Evolutionary conservation across 2,329 filamentous ascomycete species (phyloP).

Genomic region (Penicillium sp.): DNA sequence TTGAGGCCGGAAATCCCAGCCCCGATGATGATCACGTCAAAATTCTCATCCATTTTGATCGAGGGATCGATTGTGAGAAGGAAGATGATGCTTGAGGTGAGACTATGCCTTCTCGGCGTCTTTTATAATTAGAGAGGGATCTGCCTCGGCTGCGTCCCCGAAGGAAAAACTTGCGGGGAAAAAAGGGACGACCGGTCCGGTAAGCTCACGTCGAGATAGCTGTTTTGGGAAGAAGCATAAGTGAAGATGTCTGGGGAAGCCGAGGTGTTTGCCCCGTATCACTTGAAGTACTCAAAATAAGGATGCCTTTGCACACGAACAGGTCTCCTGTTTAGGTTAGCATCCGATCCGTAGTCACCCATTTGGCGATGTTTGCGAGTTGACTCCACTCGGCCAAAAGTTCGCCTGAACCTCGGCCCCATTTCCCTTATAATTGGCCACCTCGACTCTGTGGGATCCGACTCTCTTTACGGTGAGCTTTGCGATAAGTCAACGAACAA

Average conservation of each 20-base stretch:
- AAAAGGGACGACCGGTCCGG: not conserved
- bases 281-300: too few species aligned
- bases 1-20: conserved; percentile 53
- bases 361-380: not conserved
- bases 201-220: not conserved
- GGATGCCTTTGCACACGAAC: not conserved
- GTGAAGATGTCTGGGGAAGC: not conserved
- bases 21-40: conserved; percentile 43
- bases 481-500: not conserved
- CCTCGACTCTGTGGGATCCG: not conserved
- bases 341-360: not conserved
- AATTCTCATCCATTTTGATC: conserved; percentile 4
- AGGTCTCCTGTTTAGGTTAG: not conserved
- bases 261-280: not conserved
- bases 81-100: not conserved
- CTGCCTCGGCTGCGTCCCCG: not conserved
- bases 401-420: not conserved
- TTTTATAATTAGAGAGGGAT: not conserved
- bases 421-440: not conserved
- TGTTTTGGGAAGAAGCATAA: not conserved
- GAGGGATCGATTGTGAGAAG: not conserved
- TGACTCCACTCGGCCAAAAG: not conserved
- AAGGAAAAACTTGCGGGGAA: not conserved
- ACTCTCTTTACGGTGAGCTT: not conserved
- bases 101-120: not conserved